Evolutionary conservation across 2,329 filamentous ascomycete genomes (phyloP).

Genomic region (Phoma sp.): DNA sequence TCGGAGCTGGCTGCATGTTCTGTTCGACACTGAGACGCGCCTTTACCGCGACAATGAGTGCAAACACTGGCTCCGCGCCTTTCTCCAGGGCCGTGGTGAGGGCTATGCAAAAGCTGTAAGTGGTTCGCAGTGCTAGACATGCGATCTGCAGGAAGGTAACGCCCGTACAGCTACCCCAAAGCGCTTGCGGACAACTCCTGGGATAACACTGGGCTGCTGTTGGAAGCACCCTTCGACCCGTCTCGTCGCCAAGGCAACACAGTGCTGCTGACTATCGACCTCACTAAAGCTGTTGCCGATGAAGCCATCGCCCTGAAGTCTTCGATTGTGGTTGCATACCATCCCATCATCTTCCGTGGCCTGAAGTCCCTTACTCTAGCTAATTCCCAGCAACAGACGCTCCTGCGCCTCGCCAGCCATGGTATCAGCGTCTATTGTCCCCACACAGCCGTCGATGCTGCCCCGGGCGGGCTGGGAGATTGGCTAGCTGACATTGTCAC

Average conservation of each 20-base stretch:
- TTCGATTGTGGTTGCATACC: constrained; percentile 87
- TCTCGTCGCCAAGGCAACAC: constrained; percentile 66
- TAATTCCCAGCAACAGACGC: constrained; percentile 84
- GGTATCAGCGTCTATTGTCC: constrained; percentile 96
- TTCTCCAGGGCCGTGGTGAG: constrained; percentile 73
- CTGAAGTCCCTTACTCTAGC: constrained; percentile 85
- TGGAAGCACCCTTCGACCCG: constrained; percentile 70
- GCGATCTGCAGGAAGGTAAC: constrained; percentile 5
- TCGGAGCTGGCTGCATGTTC: constrained; percentile 36
- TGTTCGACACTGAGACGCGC: constrained; percentile 41
- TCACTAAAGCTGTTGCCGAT: constrained; percentile 85
- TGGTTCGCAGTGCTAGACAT: constrained; percentile 17
- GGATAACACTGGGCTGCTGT: constrained; percentile 90
- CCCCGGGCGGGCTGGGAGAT: constrained; percentile 82
- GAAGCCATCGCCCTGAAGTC: constrained; percentile 81
- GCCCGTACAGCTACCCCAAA: constrained; percentile 75
- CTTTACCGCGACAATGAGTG: constrained; percentile 47
- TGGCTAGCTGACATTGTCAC: constrained; percentile 91
- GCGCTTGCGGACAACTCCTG: constrained; percentile 86
- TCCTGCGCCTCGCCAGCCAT: constrained; percentile 80
- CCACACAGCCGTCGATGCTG: constrained; percentile 92
- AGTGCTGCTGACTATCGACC: constrained; percentile 84
- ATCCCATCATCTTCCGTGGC: constrained; percentile 94
- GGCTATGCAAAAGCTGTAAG: constrained; percentile 80
- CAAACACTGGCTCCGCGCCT: constrained; percentile 56